Base-by-base conservation (phyloP, 352 stramenopile species). In the Phytophthora megakarya region DNA sequence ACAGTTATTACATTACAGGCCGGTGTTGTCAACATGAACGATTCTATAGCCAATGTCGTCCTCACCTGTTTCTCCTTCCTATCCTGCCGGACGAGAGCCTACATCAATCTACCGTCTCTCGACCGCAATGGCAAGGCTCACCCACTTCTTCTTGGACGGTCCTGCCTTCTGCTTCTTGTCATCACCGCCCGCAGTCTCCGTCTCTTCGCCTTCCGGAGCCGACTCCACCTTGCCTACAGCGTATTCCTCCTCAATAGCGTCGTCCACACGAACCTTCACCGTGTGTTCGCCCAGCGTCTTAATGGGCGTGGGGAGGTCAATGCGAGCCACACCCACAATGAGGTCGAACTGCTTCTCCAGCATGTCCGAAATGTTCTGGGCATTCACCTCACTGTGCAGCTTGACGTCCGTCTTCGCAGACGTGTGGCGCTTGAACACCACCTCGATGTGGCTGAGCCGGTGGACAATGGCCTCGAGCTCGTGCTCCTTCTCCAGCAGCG, bases 311-410 rank as follows among this genome's bases (percentile, higher is more conserved):
- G 84, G 75, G 47, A 95, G 68, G 32, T 92, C 68, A 42, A 95
- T 88, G 45, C 86, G 84, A 5, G 86, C 86, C 18, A 92, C 75
- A 39, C 86, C 86, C 46, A 95, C 84, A 46, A 92, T 82, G 49
- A 95, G 83, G 37, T 78, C 83, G 62, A 88, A 70, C 70, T 95
- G 82, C 72, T 91, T 93, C 60, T 93, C 84, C 18, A 95, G 55
- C 80, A 88, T 90, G 52, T 95, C 84, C 46, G 83, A 90, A 54
- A 95, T 93, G 67, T 93, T 89, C 70, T 93, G 72, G 21, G 81
- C 82, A 37, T 81, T 91, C 65, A 90, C 81, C 42, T 81, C 75
- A 64, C 75, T 92, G 65, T 88, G 73, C 53, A 92, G 73, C 61
- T 76, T 78, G 39, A 80, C 66, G 12, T 92, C 84, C 8, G 68